Evolutionary conservation across 306 rosid genomes (phyloP).

Genomic region (Biancaea sappan): DNA sequence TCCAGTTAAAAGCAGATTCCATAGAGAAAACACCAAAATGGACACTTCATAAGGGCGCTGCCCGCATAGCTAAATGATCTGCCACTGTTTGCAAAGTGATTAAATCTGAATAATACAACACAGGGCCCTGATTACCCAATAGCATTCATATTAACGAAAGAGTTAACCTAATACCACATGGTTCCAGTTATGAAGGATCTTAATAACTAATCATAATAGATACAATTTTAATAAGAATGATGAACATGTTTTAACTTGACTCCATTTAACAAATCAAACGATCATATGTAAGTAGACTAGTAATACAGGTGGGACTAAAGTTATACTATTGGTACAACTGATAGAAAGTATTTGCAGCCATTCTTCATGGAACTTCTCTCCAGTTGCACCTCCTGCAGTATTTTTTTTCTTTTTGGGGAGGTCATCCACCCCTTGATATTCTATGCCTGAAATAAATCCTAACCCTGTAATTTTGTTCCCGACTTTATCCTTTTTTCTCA

Average conservation of each 20-base stretch:
- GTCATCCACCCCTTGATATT: slow-evolving; percentile 14
- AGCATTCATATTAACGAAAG: background rate
- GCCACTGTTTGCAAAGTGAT: background rate
- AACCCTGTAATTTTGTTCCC: slow-evolving; percentile 33
- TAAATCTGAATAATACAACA: background rate
- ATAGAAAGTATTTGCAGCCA: slow-evolving; percentile 21
- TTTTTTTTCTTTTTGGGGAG: background rate
- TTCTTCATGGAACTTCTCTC: slow-evolving; percentile 29
- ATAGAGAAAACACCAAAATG: background rate
- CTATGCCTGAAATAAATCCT: slow-evolving; percentile 46
- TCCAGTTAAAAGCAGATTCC: background rate
- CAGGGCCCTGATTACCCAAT: background rate
- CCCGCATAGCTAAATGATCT: background rate
- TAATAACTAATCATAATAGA: slow-evolving; percentile 28
- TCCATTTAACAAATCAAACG: slow-evolving; percentile 33
- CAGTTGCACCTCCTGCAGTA: slow-evolving; percentile 27
- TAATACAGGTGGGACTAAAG: slow-evolving; percentile 17
- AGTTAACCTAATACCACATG: background rate
- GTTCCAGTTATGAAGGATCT: slow-evolving; percentile 21
- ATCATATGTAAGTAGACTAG: slow-evolving; percentile 28
- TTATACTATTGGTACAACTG: slow-evolving; percentile 21
- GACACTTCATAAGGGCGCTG: background rate
- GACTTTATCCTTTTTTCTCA: slow-evolving; percentile 16
- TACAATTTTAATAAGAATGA: slow-evolving; percentile 36
- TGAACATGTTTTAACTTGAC: slow-evolving; percentile 30